Conservation (phyloP, 2,329 filamentous ascomycete species). For the Ophiocordyceps polyrhachis-furcata region DNA sequence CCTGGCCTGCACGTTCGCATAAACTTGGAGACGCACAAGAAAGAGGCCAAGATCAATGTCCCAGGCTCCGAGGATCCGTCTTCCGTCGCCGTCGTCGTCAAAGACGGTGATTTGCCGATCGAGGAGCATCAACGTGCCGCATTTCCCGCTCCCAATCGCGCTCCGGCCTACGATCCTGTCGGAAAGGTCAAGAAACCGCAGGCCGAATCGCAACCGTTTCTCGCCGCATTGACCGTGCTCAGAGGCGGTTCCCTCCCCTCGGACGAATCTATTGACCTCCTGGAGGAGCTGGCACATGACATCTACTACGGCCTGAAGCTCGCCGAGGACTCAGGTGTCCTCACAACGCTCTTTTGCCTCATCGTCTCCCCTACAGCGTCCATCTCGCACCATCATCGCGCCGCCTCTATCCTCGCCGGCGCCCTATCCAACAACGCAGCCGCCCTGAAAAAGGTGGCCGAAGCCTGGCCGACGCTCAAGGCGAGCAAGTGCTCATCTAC, state of each 20-base stretch:
- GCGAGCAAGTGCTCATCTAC: conserved; percentile 16
- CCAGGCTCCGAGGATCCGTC: conserved; percentile 29
- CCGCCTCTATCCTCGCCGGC: conserved; percentile 37
- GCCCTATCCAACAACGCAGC: conserved; percentile 47
- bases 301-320: conserved; percentile 51
- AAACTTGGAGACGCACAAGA: conserved; percentile 42
- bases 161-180: conserved; percentile 36
- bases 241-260: conserved; percentile 24
- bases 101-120: conserved; percentile 35
- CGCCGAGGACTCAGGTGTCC: conserved; percentile 31
- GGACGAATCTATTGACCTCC: conserved; percentile 32
- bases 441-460: conserved; percentile 32
- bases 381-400: conserved; percentile 27
- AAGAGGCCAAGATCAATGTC: conserved; percentile 48
- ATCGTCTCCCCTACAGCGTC: conserved; percentile 14
- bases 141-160: conserved; percentile 23
- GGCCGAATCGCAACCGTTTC: conserved; percentile 11
- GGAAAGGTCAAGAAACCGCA: conserved; percentile 37
- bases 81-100: conserved; percentile 31
- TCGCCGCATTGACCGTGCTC: conserved; percentile 27
- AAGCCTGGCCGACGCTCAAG: conserved; percentile 25
- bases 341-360: conserved; percentile 38
- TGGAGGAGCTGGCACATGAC: conserved; percentile 48
- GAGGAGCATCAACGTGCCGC: conserved; percentile 12
- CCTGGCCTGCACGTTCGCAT: conserved; percentile 46